Base-by-base conservation (phyloP, 768 basidiomycete genomes). In the Austroboletus eburneus region DNA sequence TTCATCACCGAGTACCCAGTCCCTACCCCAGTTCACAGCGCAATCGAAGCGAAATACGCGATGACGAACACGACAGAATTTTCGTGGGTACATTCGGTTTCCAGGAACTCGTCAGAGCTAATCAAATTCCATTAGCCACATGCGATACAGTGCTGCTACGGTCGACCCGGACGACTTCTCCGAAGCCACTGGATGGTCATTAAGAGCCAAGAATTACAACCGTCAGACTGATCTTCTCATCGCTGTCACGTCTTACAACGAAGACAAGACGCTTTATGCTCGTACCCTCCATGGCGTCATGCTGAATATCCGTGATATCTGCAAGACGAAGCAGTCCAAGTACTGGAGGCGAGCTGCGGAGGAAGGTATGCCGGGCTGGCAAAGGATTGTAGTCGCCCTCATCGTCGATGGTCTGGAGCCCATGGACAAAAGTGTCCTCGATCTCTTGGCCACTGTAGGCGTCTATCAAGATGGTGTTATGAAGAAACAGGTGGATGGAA, bases 261-360 rank as follows among this genome's bases (percentile, higher is more conserved):
- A 93, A 66, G 89, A 92, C 77, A 92, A 91, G 73, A 84, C 81
- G 6, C 78, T 91, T n/a, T 90, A 91, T 60, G 81, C 89, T 22
- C 84, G 87, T 54, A 97, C 95, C 0, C 74, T 98, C 33, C 95
- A 97, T 61, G 90, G 90, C 52, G 86, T 97, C 58, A 97, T 97
- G 94, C 68, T 95, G 52, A 98, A 99, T 68, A 95, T 98, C 51
- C 87, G 94, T 54, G 88, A 98, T 58, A 97, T 97, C 55, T 94
- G 92, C 79, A 92, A 87, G 70, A 93, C 91, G 34, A 94, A 94
- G 66, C 87, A 88, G 60, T 91, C 87, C 52, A 92, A 92, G 66
- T 95, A 87, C 69, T 92, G 92, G 90, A 77, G 85, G 36, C 77
- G 81, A 49, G 78, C 77, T 42, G 84, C 90, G 9, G 88, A 91